A percentile compares a stretch with the other conserved stretches of the same genome.
phyloP scores from a whole-genome alignment of 495 filamentous ascomycete genomes.

The Staphylotrichum longicolle region DNA sequence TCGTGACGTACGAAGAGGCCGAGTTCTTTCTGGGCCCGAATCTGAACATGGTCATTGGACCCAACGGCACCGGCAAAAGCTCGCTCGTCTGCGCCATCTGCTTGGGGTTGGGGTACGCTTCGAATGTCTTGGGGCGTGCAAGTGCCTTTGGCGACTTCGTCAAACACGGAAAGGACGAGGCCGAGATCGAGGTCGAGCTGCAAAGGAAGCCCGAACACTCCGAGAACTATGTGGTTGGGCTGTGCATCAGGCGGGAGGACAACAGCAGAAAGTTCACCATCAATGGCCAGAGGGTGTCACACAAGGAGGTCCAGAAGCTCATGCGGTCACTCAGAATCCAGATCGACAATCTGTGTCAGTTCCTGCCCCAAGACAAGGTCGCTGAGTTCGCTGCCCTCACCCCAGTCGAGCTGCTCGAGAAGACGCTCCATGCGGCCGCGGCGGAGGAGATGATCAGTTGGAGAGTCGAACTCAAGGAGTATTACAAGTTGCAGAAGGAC shows the following conservation, averaged over 20 bases:
- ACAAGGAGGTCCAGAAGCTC: slow-evolving; percentile 61
- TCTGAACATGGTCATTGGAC: slow-evolving; percentile 97
- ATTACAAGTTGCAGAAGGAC: slow-evolving; percentile 67
- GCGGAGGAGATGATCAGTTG: slow-evolving; percentile 73
- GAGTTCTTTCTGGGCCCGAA: slow-evolving; percentile 88
- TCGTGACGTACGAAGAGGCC: slow-evolving; percentile 90
- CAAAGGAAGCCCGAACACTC: slow-evolving; percentile 50
- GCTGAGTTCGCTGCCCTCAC: slow-evolving; percentile 87
- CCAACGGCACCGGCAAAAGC: slow-evolving; percentile 97
- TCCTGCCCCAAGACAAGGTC: slow-evolving; percentile 94
- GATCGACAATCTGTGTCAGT: slow-evolving; percentile 97
- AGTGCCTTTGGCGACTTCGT: slow-evolving; percentile 86
- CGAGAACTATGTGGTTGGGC: slow-evolving; percentile 68
- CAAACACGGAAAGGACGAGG: slow-evolving; percentile 78
- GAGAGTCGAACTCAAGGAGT: slow-evolving; percentile 69
- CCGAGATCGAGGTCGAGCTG: slow-evolving; percentile 87
- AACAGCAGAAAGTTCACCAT: slow-evolving; percentile 74
- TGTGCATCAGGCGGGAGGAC: slow-evolving; percentile 75
- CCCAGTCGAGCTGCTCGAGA: slow-evolving; percentile 77
- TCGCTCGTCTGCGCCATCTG: slow-evolving; percentile 97
- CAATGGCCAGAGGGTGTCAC: slow-evolving; percentile 57
- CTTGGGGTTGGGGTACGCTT: slow-evolving; percentile 80
- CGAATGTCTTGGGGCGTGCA: slow-evolving; percentile 82
- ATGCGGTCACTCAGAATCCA: slow-evolving; percentile 75
- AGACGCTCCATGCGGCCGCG: slow-evolving; percentile 85